Conservation (phyloP, 108 stramenopile genomes). For the Fragilaria radians region DNA sequence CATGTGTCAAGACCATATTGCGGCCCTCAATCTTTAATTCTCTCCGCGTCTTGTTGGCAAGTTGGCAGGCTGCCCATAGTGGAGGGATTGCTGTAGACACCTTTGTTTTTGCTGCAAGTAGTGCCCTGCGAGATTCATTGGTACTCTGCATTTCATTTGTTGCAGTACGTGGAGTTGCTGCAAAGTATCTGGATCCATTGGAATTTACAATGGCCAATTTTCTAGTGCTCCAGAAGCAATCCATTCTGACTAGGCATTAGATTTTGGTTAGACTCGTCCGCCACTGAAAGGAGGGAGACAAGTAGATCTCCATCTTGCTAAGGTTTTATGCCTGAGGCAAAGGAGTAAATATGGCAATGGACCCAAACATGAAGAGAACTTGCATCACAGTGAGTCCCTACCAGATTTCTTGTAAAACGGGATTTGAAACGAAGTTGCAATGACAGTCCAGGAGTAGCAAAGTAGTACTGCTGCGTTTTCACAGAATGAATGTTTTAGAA, state of each 20-base stretch:
- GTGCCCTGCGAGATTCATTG: background rate
- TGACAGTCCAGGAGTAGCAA: no score
- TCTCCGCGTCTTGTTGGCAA: background rate
- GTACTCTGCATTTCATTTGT: background rate
- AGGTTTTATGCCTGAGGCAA: no score
- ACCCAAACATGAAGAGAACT: no score
- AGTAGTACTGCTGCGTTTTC: no score
- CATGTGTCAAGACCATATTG: background rate
- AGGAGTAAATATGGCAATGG: no score
- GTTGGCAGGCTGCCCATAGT: slow-evolving; percentile 7
- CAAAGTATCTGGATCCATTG: slow-evolving; percentile 8
- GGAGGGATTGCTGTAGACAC: background rate
- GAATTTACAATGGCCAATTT: slow-evolving; percentile 18
- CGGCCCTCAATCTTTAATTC: background rate
- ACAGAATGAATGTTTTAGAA: no score
- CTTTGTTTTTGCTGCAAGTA: background rate
- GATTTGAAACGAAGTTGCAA: no score
- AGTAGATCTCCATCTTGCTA: no score
- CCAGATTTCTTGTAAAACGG: no score
- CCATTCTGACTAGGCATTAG: slow-evolving; percentile 18
- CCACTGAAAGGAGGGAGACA: background rate
- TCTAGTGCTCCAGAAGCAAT: slow-evolving; percentile 23
- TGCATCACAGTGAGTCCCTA: no score
- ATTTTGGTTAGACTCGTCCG: slow-evolving; percentile 21
- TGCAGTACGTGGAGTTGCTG: background rate